phyloP scores from a whole-genome alignment of 2,329 filamentous ascomycete species.

The Botrytis tulipae region DNA sequence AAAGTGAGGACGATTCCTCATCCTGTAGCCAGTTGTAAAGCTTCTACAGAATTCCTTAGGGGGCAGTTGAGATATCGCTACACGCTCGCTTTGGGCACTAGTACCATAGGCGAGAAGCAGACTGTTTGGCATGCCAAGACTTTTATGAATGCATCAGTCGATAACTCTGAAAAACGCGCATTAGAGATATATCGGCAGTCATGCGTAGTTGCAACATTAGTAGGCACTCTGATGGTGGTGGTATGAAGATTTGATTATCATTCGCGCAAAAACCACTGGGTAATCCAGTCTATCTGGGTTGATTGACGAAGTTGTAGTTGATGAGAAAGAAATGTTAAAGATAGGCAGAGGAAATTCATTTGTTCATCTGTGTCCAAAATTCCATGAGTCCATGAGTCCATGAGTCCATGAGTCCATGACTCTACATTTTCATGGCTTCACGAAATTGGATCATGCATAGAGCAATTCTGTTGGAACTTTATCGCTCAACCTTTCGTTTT shows the following conservation, averaged over 20 bases:
- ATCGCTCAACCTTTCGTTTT: neutral
- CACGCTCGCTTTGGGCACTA: neutral
- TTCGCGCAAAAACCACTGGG: neutral
- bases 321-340: neutral
- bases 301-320: neutral
- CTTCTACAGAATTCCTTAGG: neutral
- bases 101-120: neutral
- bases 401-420: neutral
- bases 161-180: neutral
- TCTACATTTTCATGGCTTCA: neutral
- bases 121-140: neutral
- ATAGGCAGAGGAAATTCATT: neutral
- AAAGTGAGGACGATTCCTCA: neutral
- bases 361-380: neutral
- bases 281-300: no score
- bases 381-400: neutral
- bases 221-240: neutral
- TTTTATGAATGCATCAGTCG: neutral
- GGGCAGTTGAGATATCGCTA: neutral
- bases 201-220: neutral
- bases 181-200: neutral
- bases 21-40: neutral
- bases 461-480: neutral
- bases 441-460: neutral
- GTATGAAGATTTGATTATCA: neutral